Percentiles rank a stretch among this genome's conserved stretches.
Conservation (phyloP, 2,329 filamentous ascomycete genomes). For the Hirsutella minnesotensis region DNA sequence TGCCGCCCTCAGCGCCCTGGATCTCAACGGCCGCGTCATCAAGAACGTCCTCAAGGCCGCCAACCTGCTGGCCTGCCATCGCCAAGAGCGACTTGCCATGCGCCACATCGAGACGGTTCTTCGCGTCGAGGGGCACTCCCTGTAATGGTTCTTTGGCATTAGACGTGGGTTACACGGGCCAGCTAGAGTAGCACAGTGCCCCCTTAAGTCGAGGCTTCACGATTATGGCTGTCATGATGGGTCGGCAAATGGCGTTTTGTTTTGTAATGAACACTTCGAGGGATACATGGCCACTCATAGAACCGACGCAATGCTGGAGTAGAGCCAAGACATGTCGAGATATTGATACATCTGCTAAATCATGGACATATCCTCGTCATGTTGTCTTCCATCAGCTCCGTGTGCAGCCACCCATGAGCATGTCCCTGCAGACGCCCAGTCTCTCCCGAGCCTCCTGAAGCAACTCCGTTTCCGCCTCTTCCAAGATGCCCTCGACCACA, state of each 20-base stretch:
- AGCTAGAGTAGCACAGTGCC: too few species aligned
- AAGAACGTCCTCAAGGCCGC: slow-evolving; percentile 33
- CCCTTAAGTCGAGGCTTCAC: too few species aligned
- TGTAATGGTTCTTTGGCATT: background rate
- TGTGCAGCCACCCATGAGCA: slow-evolving; percentile 9
- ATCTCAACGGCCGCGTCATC: slow-evolving; percentile 38
- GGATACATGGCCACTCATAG: too few species aligned
- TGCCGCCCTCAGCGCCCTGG: slow-evolving; percentile 23
- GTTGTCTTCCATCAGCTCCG: background rate
- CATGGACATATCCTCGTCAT: too few species aligned
- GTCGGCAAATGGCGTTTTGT: too few species aligned
- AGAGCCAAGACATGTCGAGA: too few species aligned
- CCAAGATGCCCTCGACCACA: slow-evolving; percentile 27
- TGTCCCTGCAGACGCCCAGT: slow-evolving; percentile 47
- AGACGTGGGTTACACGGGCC: background rate
- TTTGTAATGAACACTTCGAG: too few species aligned
- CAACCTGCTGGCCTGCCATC: slow-evolving; percentile 19
- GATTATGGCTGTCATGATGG: too few species aligned
- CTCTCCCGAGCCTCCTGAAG: slow-evolving; percentile 65
- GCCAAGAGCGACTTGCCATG: slow-evolving; percentile 15
- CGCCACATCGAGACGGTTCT: slow-evolving; percentile 19
- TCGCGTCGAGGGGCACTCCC: slow-evolving; percentile 15
- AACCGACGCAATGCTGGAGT: too few species aligned
- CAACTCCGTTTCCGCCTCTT: slow-evolving; percentile 48
- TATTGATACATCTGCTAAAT: too few species aligned